Evolutionary conservation across 495 filamentous ascomycete genomes (phyloP), one percentile per base, ranked within the genome.

Genomic region (Collariella sp.): DNA sequence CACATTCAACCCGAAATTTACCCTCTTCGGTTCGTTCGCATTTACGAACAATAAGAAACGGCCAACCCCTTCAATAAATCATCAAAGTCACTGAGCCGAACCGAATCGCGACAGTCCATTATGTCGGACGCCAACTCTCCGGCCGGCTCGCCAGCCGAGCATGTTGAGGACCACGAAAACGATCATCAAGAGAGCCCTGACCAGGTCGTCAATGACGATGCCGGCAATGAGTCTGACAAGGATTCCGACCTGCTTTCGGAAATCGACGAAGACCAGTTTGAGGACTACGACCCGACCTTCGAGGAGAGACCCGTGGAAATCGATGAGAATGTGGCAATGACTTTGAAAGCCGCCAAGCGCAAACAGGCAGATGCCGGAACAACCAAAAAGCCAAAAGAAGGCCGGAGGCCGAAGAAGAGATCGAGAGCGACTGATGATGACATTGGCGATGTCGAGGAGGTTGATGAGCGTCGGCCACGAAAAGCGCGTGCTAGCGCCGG

Each of bases 261-360:
- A 67, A 85, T 98, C 60, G 94, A 97, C 68, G 93, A 97, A 66
- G 86, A 85, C 42, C 84, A 94, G 66, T 96, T 99, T 69, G 87
- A 76, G 42, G 83, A 95, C 60, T 96, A 95, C 70, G 89, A 96
- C 62, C 86, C 86, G 0, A 79, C 77, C 51, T 82, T 91, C 61
- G 86, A 91, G 48, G 87, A 91, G 56, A 81, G 84, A 31, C 84
- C 84, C 10, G 78, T 93, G 24, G 84, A 87, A 16, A 88, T 97
- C 54, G 94, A 97, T 61, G 88, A 94, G 57, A 87, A 88, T 46
- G 89, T 89, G 35, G 78, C 93, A 51, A 73, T 72, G 46, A 86
- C 83, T 19, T 67, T 94, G 35, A 81, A 80, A 57, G 75, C 78
- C 5, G 79, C 88, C 61, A 96, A 91, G 73, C 82, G 91, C 56